phyloP scores from a whole-genome alignment of 1,284 basidiomycete species.

The Leccinum subfulvum region DNA sequence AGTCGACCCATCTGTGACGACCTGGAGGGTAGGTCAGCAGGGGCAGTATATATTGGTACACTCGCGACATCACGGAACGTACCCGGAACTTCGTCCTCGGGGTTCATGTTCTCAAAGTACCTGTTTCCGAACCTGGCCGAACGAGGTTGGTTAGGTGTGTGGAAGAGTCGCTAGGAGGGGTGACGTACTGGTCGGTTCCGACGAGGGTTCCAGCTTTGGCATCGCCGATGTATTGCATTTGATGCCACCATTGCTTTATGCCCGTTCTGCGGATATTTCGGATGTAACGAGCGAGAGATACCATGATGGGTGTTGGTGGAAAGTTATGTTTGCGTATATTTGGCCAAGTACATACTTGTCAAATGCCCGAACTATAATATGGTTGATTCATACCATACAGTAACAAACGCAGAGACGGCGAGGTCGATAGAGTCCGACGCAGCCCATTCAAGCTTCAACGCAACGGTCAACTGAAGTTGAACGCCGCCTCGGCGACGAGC shows the following conservation, averaged over 20 bases:
- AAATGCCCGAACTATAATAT: no score
- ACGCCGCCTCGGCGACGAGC: no score
- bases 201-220: slow-evolving; percentile 80
- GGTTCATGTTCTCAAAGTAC: slow-evolving; percentile 88
- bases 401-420: no score
- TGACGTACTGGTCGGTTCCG: slow-evolving; percentile 78
- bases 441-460: no score
- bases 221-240: slow-evolving; percentile 88
- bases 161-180: neutral
- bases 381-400: no score
- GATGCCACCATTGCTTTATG: slow-evolving; percentile 79
- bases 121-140: slow-evolving; percentile 77
- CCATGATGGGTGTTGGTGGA: slow-evolving; percentile 41
- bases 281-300: slow-evolving; percentile 75
- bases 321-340: slow-evolving; percentile 27
- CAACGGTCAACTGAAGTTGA: no score
- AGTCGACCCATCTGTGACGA: slow-evolving; percentile 94
- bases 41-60: neutral
- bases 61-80: slow-evolving; percentile 24
- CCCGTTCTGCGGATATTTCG: slow-evolving; percentile 75
- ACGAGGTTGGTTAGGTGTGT: neutral
- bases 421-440: no score
- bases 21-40: slow-evolving; percentile 42
- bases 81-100: slow-evolving; percentile 85
- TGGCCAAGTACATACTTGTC: slow-evolving; percentile 7